Conservation (phyloP, 768 basidiomycete species). For the Boletus reticulatus region DNA sequence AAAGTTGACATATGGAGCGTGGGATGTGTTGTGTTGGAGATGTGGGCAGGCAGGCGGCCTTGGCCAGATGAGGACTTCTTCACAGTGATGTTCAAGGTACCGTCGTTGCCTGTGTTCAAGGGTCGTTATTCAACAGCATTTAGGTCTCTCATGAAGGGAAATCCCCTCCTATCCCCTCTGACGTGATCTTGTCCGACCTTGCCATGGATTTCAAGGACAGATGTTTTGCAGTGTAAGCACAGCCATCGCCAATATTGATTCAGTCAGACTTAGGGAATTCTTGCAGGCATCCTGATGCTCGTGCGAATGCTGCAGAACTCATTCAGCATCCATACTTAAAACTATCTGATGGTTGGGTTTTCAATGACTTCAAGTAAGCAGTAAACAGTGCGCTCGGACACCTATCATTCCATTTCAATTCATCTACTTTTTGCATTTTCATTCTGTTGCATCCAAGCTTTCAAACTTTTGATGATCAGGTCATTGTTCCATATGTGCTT, state of each 20-base stretch:
- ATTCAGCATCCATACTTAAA: constrained; percentile 75
- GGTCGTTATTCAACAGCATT: not conserved
- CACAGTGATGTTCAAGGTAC: constrained; percentile 92
- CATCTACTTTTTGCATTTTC: constrained; percentile 27
- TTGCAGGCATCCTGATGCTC: constrained; percentile 75
- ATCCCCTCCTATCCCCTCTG: constrained; percentile 87
- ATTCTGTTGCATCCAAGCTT: constrained; percentile 23
- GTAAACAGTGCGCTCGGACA: constrained; percentile 17
- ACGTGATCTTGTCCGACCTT: constrained; percentile 68
- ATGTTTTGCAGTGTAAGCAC: constrained; percentile 84
- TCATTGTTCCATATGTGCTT: constrained; percentile 31
- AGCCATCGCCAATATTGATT: not conserved
- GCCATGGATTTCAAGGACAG: constrained; percentile 84
- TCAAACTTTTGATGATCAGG: constrained; percentile 12
- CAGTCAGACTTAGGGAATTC: not conserved
- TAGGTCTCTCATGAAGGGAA: constrained; percentile 84
- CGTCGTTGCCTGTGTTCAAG: constrained; percentile 6
- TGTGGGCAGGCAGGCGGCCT: constrained; percentile 96
- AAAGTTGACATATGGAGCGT: constrained; percentile 99
- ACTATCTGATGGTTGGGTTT: constrained; percentile 72
- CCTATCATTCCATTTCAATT: constrained; percentile 11
- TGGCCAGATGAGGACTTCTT: constrained; percentile 91
- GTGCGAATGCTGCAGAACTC: constrained; percentile 77
- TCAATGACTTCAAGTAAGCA: constrained; percentile 49
- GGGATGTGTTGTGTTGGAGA: constrained; percentile 97